Evolutionary conservation across 179 eudicot genomes (phyloP), one percentile per base, ranked within the genome.

Genomic region (Beta lomatogona): DNA sequence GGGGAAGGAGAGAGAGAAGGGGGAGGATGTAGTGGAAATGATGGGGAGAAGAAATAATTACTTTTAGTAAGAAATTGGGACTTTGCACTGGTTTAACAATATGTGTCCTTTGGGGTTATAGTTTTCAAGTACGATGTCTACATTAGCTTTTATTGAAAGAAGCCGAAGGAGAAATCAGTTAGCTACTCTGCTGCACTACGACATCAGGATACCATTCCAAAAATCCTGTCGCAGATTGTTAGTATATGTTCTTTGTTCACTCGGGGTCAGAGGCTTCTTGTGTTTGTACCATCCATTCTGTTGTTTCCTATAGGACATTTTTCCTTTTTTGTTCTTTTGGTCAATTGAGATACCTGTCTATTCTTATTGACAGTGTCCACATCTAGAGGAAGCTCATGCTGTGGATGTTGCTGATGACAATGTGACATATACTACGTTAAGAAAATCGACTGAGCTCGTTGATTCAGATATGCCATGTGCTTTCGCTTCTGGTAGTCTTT

Each of bases 281-380:
- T 45, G 9, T 53, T 18, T 19, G n/a, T 75, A 28, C 75, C 28
- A 10, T 44, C 7, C 11, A 15, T 25, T 45, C 6, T 50, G 41
- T 36, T 36, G 41, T 46, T 36, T 5, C 36, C n/a, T 76, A 31
- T 68, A 21, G 25, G 67, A 63, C 19, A 15, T 41, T 4, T 66
- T 54, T 46, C 13, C 11, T 54, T 53, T 64, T 74, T 48, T 61
- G 53, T 19, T 31, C 44, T 9, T 19, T 73, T 65, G 74, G 45
- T 78, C 28, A 18, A 79, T 50, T 78, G 57, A 75, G 82, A 53
- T 83, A 52, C 71, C 52, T 79, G 28, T 80, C 61, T 64, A 64
- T 80, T 67, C 73, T 84, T 64, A 79, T 68, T 78, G 83, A 85
- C 91, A 91, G 93, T 82, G 50, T 54, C 78, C 82, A 61, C 84